Conservation (phyloP, 2,329 filamentous ascomycete genomes). For the Ustilaginoidea virens region DNA sequence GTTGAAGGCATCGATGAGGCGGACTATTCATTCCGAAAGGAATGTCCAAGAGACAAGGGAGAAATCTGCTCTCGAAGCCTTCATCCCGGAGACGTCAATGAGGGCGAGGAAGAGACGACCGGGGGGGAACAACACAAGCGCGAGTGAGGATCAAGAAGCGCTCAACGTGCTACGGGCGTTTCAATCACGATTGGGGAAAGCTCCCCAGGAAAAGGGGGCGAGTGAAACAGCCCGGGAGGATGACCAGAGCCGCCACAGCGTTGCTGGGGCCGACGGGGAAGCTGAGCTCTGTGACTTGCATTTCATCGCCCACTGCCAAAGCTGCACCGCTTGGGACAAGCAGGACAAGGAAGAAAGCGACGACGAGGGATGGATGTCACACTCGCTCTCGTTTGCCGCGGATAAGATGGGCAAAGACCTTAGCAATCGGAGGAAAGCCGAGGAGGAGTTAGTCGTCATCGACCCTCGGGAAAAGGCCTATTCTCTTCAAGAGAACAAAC, state of each 20-base stretch:
- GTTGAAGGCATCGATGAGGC: conserved; percentile 68
- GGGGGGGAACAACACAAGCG: conserved; percentile 34
- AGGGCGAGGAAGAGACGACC: conserved; percentile 55
- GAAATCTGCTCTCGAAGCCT: conserved; percentile 53
- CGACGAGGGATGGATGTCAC: conserved; percentile 69
- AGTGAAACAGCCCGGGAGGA: conserved; percentile 23
- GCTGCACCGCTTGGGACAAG: conserved; percentile 73
- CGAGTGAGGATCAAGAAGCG: conserved; percentile 45
- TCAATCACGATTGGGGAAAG: conserved; percentile 55
- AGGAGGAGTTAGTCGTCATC: conserved; percentile 84
- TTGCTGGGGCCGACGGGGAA: conserved; percentile 40
- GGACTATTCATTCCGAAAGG: conserved; percentile 34
- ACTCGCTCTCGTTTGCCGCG: conserved; percentile 72
- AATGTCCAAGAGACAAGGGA: conserved; percentile 37
- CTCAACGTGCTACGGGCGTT: conserved; percentile 66
- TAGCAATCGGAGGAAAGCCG: conserved; percentile 77
- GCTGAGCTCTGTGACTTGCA: conserved; percentile 77
- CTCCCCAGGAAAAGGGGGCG: conserved; percentile 24
- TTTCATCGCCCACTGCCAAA: conserved; percentile 91
- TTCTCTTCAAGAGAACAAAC: conserved; percentile 52
- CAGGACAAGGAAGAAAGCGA: conserved; percentile 42
- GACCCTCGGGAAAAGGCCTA: conserved; percentile 75
- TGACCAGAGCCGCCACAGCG: conserved; percentile 11
- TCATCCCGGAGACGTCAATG: conserved; percentile 59
- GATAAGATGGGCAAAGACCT: conserved; percentile 86